Evolutionary conservation across 225 moss, liverwort and hornwort species (phyloP).

Genomic region (Bryum argenteum): DNA sequence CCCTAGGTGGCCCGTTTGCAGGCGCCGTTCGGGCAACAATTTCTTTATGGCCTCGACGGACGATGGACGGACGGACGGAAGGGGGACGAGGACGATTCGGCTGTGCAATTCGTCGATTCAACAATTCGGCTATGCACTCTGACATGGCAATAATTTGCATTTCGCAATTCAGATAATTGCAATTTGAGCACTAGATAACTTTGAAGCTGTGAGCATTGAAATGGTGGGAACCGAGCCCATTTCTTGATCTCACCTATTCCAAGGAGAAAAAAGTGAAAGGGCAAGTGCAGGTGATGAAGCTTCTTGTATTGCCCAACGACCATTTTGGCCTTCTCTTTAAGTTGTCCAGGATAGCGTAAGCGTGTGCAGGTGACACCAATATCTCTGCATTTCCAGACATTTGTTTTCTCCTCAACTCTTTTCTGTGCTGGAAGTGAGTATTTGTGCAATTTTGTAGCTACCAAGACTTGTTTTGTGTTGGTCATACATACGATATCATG

Average conservation of each 20-base stretch:
- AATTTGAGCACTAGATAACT: too few relatives aligned
- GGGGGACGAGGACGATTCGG: too few relatives aligned
- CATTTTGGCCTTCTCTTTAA: constrained; percentile 92
- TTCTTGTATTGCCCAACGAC: constrained; percentile 92
- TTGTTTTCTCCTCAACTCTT: constrained; percentile 11
- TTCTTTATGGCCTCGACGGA: too few relatives aligned
- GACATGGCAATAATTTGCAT: too few relatives aligned
- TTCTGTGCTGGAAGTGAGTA: constrained; percentile 14
- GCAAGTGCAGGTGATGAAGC: constrained; percentile 63
- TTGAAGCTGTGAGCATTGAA: constrained; percentile 72
- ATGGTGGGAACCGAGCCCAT: constrained; percentile 92
- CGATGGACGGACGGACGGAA: too few relatives aligned
- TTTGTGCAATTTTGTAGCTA: constrained; percentile 36
- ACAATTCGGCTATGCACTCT: too few relatives aligned
- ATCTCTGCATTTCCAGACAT: not conserved
- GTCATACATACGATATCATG: constrained; percentile 16
- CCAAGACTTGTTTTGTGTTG: constrained; percentile 27
- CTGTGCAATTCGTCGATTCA: too few relatives aligned
- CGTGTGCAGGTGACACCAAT: constrained; percentile 1
- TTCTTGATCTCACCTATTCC: constrained; percentile 49
- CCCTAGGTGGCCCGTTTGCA: too few relatives aligned
- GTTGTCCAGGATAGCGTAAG: constrained; percentile 39
- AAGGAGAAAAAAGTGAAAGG: constrained; percentile 94
- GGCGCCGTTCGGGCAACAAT: too few relatives aligned
- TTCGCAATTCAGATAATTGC: too few relatives aligned